Evolutionary conservation across 805 yeast species (phyloP).

Genomic region (Wickerhamomyces strasburgensis): DNA sequence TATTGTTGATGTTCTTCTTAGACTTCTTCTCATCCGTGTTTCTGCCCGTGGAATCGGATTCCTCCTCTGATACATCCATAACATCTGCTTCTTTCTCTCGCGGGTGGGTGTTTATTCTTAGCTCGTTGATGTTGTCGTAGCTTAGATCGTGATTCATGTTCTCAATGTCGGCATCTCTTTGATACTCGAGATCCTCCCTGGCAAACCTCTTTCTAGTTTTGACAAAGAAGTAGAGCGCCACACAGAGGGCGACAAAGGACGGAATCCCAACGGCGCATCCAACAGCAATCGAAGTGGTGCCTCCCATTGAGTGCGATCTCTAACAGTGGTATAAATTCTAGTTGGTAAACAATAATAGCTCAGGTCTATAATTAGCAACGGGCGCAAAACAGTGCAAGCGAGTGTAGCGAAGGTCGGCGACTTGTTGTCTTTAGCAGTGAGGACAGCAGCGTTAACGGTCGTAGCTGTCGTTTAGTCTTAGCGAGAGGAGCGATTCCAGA

Average conservation of each 20-base stretch:
- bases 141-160: conserved; percentile 33
- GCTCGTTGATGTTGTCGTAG: conserved; percentile 26
- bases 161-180: conserved; percentile 29
- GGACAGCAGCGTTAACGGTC: too few relatives aligned
- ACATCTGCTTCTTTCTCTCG: conserved; percentile 5
- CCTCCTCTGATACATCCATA: conserved; percentile 9
- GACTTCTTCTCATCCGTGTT: not conserved
- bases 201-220: conserved; percentile 34
- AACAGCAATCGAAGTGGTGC: conserved; percentile 34
- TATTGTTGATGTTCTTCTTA: not conserved
- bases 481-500: too few relatives aligned
- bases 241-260: conserved; percentile 32
- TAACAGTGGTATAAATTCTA: too few relatives aligned
- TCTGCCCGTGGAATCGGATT: conserved; percentile 8
- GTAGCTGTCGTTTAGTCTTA: too few relatives aligned
- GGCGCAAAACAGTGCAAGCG: too few relatives aligned
- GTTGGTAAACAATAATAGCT: too few relatives aligned
- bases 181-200: conserved; percentile 31
- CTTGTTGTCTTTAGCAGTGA: too few relatives aligned
- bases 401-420: too few relatives aligned
- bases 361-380: not conserved
- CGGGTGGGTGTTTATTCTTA: conserved; percentile 9
- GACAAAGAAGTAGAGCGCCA: conserved; percentile 33
- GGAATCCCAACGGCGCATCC: conserved; percentile 54
- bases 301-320: too few relatives aligned